phyloP scores from a whole-genome alignment of 139 green algal species.

The Chlorella sp. region DNA sequence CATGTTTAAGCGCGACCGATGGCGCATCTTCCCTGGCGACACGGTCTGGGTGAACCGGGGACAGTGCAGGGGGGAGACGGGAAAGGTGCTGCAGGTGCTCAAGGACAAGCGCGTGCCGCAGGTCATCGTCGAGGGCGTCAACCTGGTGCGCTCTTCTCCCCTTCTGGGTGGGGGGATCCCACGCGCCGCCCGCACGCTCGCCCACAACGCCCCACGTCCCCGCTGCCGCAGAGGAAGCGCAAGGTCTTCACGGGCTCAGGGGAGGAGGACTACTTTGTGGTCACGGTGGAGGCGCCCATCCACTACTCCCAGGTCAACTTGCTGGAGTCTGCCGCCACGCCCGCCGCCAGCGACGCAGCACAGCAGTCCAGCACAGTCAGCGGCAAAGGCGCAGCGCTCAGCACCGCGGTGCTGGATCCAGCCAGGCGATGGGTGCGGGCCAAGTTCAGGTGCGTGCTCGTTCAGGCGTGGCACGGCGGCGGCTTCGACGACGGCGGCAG shows the following conservation, averaged over 20 bases:
- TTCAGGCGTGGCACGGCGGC: too few relatives aligned
- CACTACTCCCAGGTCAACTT: conserved; percentile 34
- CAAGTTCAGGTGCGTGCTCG: too few relatives aligned
- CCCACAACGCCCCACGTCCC: not conserved
- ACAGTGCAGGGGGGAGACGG: conserved; percentile 19
- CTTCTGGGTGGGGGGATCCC: not conserved
- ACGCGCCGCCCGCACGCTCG: not conserved
- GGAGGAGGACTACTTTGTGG: conserved; percentile 29
- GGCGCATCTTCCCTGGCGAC: conserved; percentile 39
- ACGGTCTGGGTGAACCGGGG: conserved; percentile 23
- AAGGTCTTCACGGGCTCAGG: conserved; percentile 10
- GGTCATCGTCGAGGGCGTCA: conserved; percentile 43
- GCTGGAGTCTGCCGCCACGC: conserved; percentile 12
- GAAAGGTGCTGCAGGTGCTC: conserved; percentile 35
- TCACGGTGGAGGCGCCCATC: conserved; percentile 29
- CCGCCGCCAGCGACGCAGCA: too few relatives aligned
- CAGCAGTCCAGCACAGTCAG: too few relatives aligned
- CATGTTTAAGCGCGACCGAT: conserved; percentile 31
- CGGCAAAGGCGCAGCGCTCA: not conserved
- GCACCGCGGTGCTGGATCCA: too few relatives aligned
- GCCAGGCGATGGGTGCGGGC: too few relatives aligned
- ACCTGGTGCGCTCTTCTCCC: too few relatives aligned
- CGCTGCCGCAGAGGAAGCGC: conserved; percentile 27
- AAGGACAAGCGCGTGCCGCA: conserved; percentile 33
- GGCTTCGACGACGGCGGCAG: too few relatives aligned